A percentile compares a stretch with the other conserved stretches of the same genome.
phyloP scores from a whole-genome alignment of 768 basidiomycete species.

The Pleurotus eryngii region DNA sequence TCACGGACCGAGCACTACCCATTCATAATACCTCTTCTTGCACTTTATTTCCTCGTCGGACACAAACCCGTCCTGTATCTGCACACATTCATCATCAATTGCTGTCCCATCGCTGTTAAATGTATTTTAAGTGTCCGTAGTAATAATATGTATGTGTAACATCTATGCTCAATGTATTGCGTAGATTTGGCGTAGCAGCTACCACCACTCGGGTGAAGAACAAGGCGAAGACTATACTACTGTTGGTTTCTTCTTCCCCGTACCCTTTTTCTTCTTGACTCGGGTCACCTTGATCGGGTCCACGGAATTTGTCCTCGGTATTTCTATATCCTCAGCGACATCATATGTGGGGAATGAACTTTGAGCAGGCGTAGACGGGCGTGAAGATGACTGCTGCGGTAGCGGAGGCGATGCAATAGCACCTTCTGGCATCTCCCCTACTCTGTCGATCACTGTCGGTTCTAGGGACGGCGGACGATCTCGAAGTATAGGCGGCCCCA shows the following conservation, averaged over 20 bases:
- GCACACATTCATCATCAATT: slow-evolving; percentile 1
- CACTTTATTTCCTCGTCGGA: slow-evolving; percentile 3
- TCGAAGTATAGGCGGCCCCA: slow-evolving; percentile 43
- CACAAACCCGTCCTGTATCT: not conserved
- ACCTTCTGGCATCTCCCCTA: slow-evolving; percentile 86
- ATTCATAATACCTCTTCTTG: slow-evolving; percentile 10
- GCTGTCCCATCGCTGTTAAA: slow-evolving; percentile 12
- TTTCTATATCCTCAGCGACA: slow-evolving; percentile 38
- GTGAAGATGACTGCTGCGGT: slow-evolving; percentile 16
- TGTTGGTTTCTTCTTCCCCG: slow-evolving; percentile 69
- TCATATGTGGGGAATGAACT: slow-evolving; percentile 54
- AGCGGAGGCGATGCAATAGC: slow-evolving; percentile 15
- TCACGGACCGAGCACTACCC: not conserved
- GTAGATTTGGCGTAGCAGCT: slow-evolving; percentile 1
- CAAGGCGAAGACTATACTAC: slow-evolving; percentile 8
- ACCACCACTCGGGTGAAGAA: not conserved
- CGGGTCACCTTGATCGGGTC: slow-evolving; percentile 77
- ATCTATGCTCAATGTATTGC: slow-evolving; percentile 11
- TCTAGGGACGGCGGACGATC: slow-evolving; percentile 36
- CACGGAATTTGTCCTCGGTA: slow-evolving; percentile 43
- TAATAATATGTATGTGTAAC: slow-evolving; percentile 17
- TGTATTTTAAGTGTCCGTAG: slow-evolving; percentile 20
- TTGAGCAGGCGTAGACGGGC: slow-evolving; percentile 27
- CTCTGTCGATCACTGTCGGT: slow-evolving; percentile 65
- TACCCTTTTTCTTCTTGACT: slow-evolving; percentile 56